phyloP scores from a whole-genome alignment of 2,329 filamentous ascomycete species.

The Fusarium sp. region DNA sequence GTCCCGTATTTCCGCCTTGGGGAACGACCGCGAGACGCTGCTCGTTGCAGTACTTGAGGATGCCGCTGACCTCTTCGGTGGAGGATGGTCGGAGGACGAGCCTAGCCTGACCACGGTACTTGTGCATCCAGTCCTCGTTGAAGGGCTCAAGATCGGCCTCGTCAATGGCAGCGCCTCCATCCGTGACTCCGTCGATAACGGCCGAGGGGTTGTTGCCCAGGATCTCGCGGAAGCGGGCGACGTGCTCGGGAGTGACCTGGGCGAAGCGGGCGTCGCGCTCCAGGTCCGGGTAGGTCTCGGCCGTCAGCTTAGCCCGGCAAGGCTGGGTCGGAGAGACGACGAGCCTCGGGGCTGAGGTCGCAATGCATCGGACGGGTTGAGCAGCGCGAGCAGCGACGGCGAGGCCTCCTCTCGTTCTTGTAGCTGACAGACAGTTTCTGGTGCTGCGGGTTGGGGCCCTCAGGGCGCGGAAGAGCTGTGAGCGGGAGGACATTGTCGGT shows the following conservation, averaged over 20 bases:
- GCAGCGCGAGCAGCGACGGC: neutral
- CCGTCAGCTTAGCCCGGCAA: constrained; percentile 74
- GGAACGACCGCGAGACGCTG: constrained; percentile 93
- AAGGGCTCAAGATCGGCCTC: constrained; percentile 90
- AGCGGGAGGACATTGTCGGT: constrained; percentile 42
- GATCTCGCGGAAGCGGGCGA: constrained; percentile 84
- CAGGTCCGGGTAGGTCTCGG: constrained; percentile 86
- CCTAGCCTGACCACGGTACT: constrained; percentile 91
- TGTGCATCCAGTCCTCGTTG: constrained; percentile 99
- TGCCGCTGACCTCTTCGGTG: constrained; percentile 89
- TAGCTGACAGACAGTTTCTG: constrained; percentile 25
- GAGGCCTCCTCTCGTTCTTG: constrained; percentile 14
- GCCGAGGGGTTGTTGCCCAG: constrained; percentile 79
- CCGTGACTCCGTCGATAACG: constrained; percentile 84
- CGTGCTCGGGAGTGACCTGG: constrained; percentile 80
- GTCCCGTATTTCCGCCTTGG: constrained; percentile 95
- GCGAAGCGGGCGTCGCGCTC: constrained; percentile 83
- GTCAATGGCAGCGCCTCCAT: constrained; percentile 70
- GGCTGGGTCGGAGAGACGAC: constrained; percentile 43
- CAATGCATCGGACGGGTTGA: constrained; percentile 39
- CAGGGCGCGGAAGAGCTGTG: constrained; percentile 42
- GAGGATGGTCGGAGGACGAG: constrained; percentile 88
- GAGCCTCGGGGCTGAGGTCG: constrained; percentile 47
- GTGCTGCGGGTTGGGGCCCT: constrained; percentile 30
- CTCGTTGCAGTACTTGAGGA: constrained; percentile 95